Conservation (phyloP, 768 basidiomycete species). For the Pulveroboletus frians region DNA sequence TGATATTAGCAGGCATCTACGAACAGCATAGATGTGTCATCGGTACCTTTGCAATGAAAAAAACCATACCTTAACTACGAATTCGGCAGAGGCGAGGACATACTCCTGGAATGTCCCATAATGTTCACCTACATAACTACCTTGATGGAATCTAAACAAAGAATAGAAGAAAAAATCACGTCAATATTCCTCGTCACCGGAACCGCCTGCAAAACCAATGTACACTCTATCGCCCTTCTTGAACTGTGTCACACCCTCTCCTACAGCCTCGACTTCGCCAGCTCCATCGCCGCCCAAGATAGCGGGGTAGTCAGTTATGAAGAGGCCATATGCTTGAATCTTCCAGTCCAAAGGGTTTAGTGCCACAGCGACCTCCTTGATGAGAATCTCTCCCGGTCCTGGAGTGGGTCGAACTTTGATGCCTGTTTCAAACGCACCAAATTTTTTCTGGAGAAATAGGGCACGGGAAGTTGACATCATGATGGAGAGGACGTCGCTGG, state of each 20-base stretch:
- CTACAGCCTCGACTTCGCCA: constrained; percentile 37
- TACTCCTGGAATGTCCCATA: constrained; percentile 28
- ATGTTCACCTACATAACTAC: background rate
- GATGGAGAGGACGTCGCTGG: background rate
- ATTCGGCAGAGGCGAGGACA: constrained; percentile 19
- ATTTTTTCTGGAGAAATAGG: constrained; percentile 18
- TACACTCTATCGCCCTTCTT: constrained; percentile 31
- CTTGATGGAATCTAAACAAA: constrained; percentile 19
- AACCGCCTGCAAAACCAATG: background rate
- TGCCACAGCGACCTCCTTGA: constrained; percentile 37
- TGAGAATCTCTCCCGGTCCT: constrained; percentile 39
- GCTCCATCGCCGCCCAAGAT: constrained; percentile 37
- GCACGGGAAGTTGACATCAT: constrained; percentile 15
- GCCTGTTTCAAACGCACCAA: constrained; percentile 11
- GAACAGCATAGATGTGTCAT: background rate
- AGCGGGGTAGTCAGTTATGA: constrained; percentile 28
- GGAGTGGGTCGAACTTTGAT: constrained; percentile 23
- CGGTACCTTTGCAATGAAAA: background rate
- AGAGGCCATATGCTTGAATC: constrained; percentile 5
- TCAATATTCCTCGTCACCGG: background rate
- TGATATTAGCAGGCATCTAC: constrained; percentile 33
- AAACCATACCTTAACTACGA: constrained; percentile 6
- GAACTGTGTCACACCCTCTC: constrained; percentile 34
- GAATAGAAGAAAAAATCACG: background rate
- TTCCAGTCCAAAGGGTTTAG: constrained; percentile 44